Evolutionary conservation across 768 basidiomycete species (phyloP), one percentile per base, ranked within the genome.

Genomic region (Psilocybe cyanescens): DNA sequence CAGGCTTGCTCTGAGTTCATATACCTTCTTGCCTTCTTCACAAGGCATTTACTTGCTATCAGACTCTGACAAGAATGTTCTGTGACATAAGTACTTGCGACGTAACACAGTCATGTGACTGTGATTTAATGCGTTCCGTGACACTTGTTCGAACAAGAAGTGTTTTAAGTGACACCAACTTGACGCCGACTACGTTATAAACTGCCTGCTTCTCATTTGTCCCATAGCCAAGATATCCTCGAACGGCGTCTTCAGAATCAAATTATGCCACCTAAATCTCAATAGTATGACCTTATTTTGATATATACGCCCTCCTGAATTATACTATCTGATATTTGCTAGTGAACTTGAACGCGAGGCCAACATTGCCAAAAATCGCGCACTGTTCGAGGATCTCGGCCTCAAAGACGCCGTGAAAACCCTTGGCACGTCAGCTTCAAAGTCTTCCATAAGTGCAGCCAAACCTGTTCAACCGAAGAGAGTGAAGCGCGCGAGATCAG

Each of bases 311-410:
- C n/a, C 41, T 44, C 41, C 5, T 44, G 4, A 44, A 7, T 44
- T 4, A 44, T 39, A 39, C 37, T 14, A 39, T 39, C 14, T 39
- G 7, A 12, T n/a, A 14, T n/a, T 44, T 44, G 41, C 14, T 54
- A 81, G 81, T 71, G 92, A 93, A 75, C 76, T 82, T 19, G 89
- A 92, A 65, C 87, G 92, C 17, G 87, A 91, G 70, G 88, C 86
- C 8, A 94, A 92, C 67, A 92, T 94, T 48, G 91, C 90, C 11
- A 83, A 90, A 54, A 95, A 95, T 70, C 87, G 85, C 46, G 88
- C 85, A 3, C 78, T 94, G 8, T 79, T 95, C 39, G 86, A 90
- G 64, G 75, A 91, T 68, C 82, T 94, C 16, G 85, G 90, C 16
- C 78, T 92, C 33, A 82, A 84, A 67, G 83, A 83, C 65, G 85